Base-by-base conservation (phyloP, 805 yeast species). In the Kodamaea kakaduensis region DNA sequence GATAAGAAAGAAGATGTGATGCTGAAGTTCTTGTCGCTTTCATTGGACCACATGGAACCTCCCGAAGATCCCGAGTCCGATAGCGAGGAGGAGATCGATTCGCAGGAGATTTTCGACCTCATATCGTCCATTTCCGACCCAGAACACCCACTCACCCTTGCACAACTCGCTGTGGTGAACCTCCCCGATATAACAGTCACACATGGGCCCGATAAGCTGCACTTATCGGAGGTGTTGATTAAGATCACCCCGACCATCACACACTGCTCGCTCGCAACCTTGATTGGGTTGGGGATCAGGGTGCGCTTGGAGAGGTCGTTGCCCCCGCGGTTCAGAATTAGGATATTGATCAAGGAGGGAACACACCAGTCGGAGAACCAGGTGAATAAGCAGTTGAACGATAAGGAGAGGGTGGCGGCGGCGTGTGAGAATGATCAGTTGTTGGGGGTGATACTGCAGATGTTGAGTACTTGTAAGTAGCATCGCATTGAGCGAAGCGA, bases 401-500 rank as follows among this genome's bases (percentile, higher is more conserved):
- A 93, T 56, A 93, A 93, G 62, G 99, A 93, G 61, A 69, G 99
- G 43, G 97, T 93, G 0, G 94, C 96, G 20, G 98, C 98, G 17
- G 99, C 99, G 0, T 89, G 97, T 59, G 98, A 93, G 53, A 93
- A 93, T 51, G 95, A 84, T 38, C 98, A 93, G 64, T 67, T 93
- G 27, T 64, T 89, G 25, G 73, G 79, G 19, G 99, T 93, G n/a
- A 84, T 93, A 24, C 83, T 88, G 46, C 87, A 83, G 44, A 93
- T 93, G 99, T 70, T 93, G 39, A 72, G 84, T 23, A 82, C 93
- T 3, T 93, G 98, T 52, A 63, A 64, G 47, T 65, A 35, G 33
- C 6, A n/a, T 28, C 7, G 25, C 22, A 9, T 7, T 7, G 22
- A 19, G 22, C 22, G 22, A 19, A 19, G 22, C n/a, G 22, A 19